phyloP scores from a whole-genome alignment of 2,329 filamentous ascomycete genomes.

The Exserohilum rostratum region DNA sequence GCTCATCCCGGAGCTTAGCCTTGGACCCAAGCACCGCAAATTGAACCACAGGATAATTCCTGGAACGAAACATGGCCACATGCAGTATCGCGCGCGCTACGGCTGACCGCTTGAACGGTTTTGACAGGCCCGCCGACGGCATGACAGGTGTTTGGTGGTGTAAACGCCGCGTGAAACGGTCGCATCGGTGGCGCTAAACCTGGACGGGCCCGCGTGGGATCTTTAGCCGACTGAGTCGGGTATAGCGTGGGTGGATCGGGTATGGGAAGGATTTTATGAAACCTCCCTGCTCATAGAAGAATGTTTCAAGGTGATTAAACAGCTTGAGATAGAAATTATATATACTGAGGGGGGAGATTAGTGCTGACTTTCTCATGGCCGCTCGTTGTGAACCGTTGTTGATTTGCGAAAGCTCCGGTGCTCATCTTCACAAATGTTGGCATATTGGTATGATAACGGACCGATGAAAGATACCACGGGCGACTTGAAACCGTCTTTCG shows the following conservation, averaged over 20 bases:
- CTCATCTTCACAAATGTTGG: not conserved
- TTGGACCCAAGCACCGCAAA: not conserved
- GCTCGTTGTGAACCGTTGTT: not conserved
- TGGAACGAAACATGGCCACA: constrained; percentile 10
- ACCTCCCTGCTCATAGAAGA: constrained; percentile 21
- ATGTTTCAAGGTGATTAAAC: constrained; percentile 22
- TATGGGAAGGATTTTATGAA: constrained; percentile 19
- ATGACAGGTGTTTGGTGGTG: constrained; percentile 17
- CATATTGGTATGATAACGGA: too few species aligned
- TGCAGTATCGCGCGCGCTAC: constrained; percentile 23
- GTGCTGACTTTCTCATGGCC: not conserved
- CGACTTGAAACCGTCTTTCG: not conserved
- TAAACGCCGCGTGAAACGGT: constrained; percentile 27
- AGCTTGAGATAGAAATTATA: constrained; percentile 18
- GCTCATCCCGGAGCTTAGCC: constrained; percentile 1
- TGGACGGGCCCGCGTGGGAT: not conserved
- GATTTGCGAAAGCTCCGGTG: not conserved
- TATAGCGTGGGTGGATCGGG: constrained; percentile 15
- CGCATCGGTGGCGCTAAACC: constrained; percentile 17
- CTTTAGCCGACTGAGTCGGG: not conserved
- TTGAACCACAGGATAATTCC: not conserved
- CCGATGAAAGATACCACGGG: not conserved
- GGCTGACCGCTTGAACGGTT: constrained; percentile 13
- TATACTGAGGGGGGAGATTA: constrained; percentile 4
- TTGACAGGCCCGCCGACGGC: constrained; percentile 12